Base-by-base conservation (phyloP, 768 basidiomycete genomes). In the Termitomyces sp. region DNA sequence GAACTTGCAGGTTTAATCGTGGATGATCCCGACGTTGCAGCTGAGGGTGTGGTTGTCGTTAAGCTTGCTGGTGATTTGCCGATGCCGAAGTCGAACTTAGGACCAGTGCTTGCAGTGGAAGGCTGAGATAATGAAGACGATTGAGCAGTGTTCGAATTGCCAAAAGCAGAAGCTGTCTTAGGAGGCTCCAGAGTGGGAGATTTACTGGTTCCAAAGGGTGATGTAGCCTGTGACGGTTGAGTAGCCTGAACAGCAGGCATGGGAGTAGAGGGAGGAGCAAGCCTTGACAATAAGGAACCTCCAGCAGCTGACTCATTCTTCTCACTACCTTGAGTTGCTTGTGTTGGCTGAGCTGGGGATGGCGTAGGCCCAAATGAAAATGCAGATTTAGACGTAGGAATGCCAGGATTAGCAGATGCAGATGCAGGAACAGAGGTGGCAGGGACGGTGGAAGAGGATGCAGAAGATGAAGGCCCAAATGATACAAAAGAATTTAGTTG, bases 71-170 rank as follows among this genome's bases (percentile, higher is more conserved):
- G 31, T 42, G 59, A 59, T 46, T 62, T 63, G 12, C 47, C 58
- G 48, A 71, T 57, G n/a, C 72, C 73, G 60, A 80, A 74, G 60
- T 60, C 73, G 60, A 78, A 80, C 58, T 75, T 76, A 6, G 69
- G 65, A 26, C 64, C 54, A 7, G 72, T 57, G 46, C 67, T 70
- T 55, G 70, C 67, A 29, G 59, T 44, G 48, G 66, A 58, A 36
- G 57, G 55, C 16, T 66, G 37, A 8, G 63, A 37, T 37, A 63
- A 45, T 28, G 65, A 62, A 20, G 66, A 51, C 13, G 70, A 51
- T 50, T 64, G 62, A 44, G 55, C 22, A 10, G 65, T 55, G 53
- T 59, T 41, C n/a, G 39, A 3, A 41, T 52, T 51, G 34, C 65
- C 61, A 57, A 73, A 71, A 15, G 65, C 47, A 13, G 69, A 58